Base-by-base conservation (phyloP, 169 alveolate genomes). In the Besnoitia besnoiti region DNA sequence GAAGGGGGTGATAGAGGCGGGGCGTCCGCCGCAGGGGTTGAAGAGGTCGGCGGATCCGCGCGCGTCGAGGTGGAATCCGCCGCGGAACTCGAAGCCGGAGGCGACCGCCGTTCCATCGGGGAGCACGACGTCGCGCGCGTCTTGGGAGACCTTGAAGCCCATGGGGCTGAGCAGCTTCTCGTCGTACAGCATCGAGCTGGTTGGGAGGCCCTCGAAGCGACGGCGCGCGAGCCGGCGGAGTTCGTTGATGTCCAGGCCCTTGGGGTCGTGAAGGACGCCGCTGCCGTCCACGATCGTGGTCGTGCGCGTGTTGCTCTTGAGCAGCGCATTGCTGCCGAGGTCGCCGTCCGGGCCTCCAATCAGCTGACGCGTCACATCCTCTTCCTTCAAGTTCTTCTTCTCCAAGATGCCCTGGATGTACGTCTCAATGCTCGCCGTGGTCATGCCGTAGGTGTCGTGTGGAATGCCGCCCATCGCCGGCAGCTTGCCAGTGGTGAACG, bases 291-390 rank as follows among this genome's bases (percentile, higher is more conserved):
- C 95, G 42, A 97, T 94, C n/a, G 98, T 94, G 40, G 95, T 89
- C 30, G 97, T 96, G 92, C 95, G 96, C 47, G 97, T 96, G 85
- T 96, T 96, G 30, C 97, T 95, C 44, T 93, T 92, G 84, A 96
- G 94, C 73, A 97, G 93, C 40, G 97, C 98, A 91, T 97, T 97
- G 91, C 97, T 94, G 35, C 98, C 98, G 85, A 97, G 89, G 89
- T 97, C 98, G 0, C 98, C 98, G 92, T 97, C 98, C 0, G 98
- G 98, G 10, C 98, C 98, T 0, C 98, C 98, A 0, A 97, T 96
- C 55, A 96, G 94, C 50, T 97, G 95, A 77, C 97, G 94, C 27
- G 97, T 96, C 87, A 96, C 97, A 39, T 91, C 79, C 85, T 94
- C 95, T 89, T 96, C 98, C 49, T 95, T 91, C 61, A 96, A 44